Percentiles rank a stretch among this genome's conserved stretches.
Conservation (phyloP, 2,329 filamentous ascomycete genomes). For the Nemania abortiva region DNA sequence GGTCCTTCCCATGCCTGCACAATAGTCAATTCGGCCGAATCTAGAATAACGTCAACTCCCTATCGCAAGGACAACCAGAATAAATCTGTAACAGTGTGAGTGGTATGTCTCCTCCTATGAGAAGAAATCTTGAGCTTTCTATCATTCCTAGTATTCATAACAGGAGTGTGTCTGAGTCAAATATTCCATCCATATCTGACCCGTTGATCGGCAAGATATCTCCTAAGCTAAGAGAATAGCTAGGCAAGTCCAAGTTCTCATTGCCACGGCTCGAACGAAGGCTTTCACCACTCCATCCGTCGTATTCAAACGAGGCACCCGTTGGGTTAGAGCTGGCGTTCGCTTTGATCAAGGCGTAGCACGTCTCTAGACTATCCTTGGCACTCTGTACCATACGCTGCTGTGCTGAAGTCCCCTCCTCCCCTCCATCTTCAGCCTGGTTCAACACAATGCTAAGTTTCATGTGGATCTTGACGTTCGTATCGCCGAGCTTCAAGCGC, state of each 20-base stretch:
- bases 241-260: slow-evolving; percentile 4
- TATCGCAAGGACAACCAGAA: no score
- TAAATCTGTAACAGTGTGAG: no score
- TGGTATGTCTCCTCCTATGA: no score
- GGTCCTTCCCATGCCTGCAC: no score
- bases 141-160: no score
- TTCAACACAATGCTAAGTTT: slow-evolving; percentile 27
- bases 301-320: neutral
- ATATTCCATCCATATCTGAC: neutral
- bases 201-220: neutral
- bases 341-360: slow-evolving; percentile 9
- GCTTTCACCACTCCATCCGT: neutral
- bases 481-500: slow-evolving; percentile 22
- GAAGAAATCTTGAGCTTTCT: no score
- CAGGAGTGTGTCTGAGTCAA: neutral
- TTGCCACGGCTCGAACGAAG: neutral
- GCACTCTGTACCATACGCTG: slow-evolving; percentile 22
- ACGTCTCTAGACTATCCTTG: slow-evolving; percentile 24
- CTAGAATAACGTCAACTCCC: no score
- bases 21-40: no score
- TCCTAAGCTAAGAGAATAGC: neutral
- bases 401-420: neutral
- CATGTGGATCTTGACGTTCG: slow-evolving; percentile 26
- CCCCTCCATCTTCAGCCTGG: slow-evolving; percentile 9
- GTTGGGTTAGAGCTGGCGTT: neutral